Evolutionary conservation across 177 flowering plant genomes (phyloP).

Genomic region (Vitis hybrid): DNA sequence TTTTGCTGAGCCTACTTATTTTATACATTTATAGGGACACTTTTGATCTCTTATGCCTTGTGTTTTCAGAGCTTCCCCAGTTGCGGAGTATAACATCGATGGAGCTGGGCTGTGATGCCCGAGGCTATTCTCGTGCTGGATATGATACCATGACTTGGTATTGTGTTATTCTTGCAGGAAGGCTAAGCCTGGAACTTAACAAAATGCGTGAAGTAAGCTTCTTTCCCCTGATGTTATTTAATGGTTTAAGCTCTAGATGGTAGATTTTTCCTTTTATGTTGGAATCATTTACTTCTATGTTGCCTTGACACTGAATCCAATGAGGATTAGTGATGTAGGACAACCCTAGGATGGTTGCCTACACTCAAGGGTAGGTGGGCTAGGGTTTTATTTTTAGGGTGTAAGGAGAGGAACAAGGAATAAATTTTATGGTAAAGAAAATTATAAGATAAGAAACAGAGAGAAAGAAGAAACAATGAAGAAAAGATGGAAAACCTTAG

Average conservation of each 20-base stretch:
- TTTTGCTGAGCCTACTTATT: no score
- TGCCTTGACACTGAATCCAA: no score
- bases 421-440: no score
- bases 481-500: no score
- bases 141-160: conserved; percentile 70
- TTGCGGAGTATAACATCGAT: conserved; percentile 70
- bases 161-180: conserved; percentile 85
- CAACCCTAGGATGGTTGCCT: no score
- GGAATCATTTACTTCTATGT: background rate
- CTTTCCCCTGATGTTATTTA: conserved; percentile 5
- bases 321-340: no score
- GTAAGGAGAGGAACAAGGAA: no score
- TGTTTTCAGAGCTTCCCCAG: conserved; percentile 80
- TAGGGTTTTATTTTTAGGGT: no score
- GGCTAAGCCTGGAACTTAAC: conserved; percentile 70
- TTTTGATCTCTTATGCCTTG: background rate
- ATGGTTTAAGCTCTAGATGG: background rate
- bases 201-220: conserved; percentile 84
- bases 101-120: conserved; percentile 93
- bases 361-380: no score
- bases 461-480: no score
- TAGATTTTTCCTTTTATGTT: background rate
- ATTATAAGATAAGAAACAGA: no score
- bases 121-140: conserved; percentile 91
- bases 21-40: background rate